These are phyloP conservation scores for Pilobolus umbonatus DNA, from an alignment of 192 early-diverging fungal species.

Conservation along the genomic window DNA sequence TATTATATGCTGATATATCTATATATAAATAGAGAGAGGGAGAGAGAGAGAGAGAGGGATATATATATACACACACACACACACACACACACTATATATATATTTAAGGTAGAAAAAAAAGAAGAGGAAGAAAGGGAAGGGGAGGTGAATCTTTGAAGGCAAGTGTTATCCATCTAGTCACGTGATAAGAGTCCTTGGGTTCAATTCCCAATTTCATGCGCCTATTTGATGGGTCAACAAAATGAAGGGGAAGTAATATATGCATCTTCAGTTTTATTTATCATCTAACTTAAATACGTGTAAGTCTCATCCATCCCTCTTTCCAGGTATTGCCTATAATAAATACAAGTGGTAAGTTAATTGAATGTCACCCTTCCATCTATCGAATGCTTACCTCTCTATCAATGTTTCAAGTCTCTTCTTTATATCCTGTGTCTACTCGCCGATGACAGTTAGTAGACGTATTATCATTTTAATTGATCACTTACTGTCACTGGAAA, in stretches of 20 bases:
- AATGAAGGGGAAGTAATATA: too few species aligned
- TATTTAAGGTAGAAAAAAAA: too few species aligned
- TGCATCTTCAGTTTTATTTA: background rate
- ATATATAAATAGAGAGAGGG: background rate
- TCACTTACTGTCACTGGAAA: conserved; percentile 47
- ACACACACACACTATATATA: too few species aligned
- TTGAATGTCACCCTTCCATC: background rate
- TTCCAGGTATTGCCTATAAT: conserved; percentile 24
- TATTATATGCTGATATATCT: too few species aligned
- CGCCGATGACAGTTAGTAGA: conserved; percentile 33
- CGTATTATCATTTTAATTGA: conserved; percentile 53
- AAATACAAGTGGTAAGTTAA: background rate
- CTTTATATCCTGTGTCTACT: conserved; percentile 22
- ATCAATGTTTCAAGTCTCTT: conserved; percentile 27
- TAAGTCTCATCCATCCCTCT: conserved; percentile 16
- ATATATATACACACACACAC: too few species aligned
- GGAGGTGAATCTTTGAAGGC: too few species aligned
- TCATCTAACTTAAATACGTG: background rate
- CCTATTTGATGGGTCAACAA: too few species aligned
- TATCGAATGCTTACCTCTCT: conserved; percentile 14
- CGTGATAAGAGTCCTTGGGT: too few species aligned
- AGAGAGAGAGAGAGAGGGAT: background rate
- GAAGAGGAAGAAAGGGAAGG: too few species aligned
- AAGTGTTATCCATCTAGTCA: too few species aligned
- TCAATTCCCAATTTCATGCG: too few species aligned